Conservation (phyloP, 768 basidiomycete species). For the Tylopilus rubrobrunneus region DNA sequence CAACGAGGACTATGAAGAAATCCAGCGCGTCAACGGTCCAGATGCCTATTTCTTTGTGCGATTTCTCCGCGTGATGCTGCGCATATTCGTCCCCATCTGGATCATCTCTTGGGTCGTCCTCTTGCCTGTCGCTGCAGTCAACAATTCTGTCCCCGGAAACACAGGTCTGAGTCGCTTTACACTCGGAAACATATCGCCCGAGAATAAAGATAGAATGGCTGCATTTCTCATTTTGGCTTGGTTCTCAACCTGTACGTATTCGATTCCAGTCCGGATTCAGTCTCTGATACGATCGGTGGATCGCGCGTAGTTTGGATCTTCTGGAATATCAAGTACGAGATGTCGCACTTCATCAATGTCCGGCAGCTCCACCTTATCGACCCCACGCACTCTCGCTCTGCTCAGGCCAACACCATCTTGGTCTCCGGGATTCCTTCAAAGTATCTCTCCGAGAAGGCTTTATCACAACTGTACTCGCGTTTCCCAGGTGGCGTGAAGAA, state of each 20-base stretch:
- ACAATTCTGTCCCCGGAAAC: conserved; percentile 43
- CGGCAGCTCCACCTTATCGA: conserved; percentile 83
- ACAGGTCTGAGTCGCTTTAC: conserved; percentile 67
- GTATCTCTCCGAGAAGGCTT: conserved; percentile 67
- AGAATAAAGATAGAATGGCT: conserved; percentile 57
- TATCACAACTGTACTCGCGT: conserved; percentile 67
- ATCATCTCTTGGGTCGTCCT: conserved; percentile 82
- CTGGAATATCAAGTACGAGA: conserved; percentile 76
- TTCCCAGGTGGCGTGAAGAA: conserved; percentile 88
- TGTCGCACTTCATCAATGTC: conserved; percentile 71
- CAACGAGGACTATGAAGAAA: conserved; percentile 56
- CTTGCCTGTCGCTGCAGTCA: conserved; percentile 66
- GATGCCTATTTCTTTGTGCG: conserved; percentile 95
- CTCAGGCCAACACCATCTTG: conserved; percentile 88
- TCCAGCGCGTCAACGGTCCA: conserved; percentile 69
- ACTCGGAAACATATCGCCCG: conserved; percentile 68
- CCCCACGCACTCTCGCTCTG: conserved; percentile 64
- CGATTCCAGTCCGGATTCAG: background rate
- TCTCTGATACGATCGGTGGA: background rate
- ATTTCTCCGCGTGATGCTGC: conserved; percentile 80
- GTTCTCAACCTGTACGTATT: conserved; percentile 67
- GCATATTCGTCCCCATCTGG: conserved; percentile 89
- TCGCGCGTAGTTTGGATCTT: conserved; percentile 69
- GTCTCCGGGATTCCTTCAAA: conserved; percentile 83
- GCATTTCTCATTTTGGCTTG: conserved; percentile 78